A percentile compares a stretch with the other conserved stretches of the same genome.
phyloP scores from a whole-genome alignment of 352 stramenopile genomes.

The Phytophthora pluvialis region DNA sequence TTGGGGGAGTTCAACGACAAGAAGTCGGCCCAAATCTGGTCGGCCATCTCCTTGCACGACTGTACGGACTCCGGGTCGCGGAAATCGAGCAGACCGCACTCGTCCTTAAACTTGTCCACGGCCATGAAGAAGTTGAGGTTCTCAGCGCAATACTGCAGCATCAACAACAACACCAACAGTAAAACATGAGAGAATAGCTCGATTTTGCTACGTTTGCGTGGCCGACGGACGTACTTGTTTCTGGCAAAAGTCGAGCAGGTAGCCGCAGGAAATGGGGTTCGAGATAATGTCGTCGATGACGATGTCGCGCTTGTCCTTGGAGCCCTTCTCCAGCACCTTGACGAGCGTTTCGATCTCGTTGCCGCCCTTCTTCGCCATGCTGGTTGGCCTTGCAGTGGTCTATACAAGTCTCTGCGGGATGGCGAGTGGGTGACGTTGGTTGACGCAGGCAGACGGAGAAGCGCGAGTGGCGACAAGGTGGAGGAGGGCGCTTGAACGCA shows the following conservation, averaged over 20 bases:
- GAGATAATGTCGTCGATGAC: constrained; percentile 87
- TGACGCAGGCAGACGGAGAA: constrained; percentile 36
- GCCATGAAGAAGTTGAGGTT: constrained; percentile 91
- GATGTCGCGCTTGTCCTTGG: constrained; percentile 81
- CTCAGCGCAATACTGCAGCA: constrained; percentile 76
- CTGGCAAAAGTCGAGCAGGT: constrained; percentile 88
- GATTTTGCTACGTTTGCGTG: no score
- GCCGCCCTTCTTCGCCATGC: constrained; percentile 71
- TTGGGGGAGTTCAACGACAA: constrained; percentile 86
- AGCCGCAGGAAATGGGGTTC: constrained; percentile 86
- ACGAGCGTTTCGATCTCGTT: constrained; percentile 77
- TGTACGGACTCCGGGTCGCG: constrained; percentile 77
- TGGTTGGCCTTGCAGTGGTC: not conserved
- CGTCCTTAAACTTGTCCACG: constrained; percentile 88
- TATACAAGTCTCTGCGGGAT: not conserved
- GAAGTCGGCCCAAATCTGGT: constrained; percentile 86
- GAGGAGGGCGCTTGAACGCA: constrained; percentile 4
- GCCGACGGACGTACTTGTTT: constrained; percentile 62
- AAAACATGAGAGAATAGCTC: not conserved
- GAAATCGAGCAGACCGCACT: constrained; percentile 80
- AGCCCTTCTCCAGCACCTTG: constrained; percentile 68
- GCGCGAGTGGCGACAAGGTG: constrained; percentile 19
- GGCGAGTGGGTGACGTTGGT: not conserved
- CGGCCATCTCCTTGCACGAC: constrained; percentile 85
- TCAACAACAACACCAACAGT: not conserved